These are phyloP conservation scores for Claviceps sp. DNA, from an alignment of 2,329 filamentous ascomycete genomes.

Conservation along the genomic window DNA sequence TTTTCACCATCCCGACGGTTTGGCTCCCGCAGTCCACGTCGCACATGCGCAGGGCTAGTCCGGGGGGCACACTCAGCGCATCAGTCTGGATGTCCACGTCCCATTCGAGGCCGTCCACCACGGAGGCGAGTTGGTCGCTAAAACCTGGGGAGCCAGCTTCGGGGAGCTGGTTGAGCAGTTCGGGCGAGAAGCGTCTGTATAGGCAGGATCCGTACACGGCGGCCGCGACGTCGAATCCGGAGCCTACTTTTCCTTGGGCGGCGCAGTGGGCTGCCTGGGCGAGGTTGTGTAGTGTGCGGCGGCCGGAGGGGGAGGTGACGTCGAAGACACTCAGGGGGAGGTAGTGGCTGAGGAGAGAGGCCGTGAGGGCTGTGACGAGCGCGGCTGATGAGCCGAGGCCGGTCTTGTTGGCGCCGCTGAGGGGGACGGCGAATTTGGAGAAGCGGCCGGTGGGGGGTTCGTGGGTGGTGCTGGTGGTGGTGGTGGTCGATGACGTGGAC, in stretches of 20 bases:
- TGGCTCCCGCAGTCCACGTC: conserved; percentile 91
- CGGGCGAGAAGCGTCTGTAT: conserved; percentile 85
- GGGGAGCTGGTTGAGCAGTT: conserved; percentile 53
- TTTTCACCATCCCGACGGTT: conserved; percentile 91
- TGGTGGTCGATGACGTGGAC: conserved; percentile 18
- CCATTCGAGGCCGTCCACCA: conserved; percentile 61
- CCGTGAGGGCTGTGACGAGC: conserved; percentile 77
- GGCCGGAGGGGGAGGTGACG: conserved; percentile 38
- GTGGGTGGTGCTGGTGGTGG: background rate
- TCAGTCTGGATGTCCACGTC: conserved; percentile 65
- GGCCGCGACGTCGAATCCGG: conserved; percentile 87
- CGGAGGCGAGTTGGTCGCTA: conserved; percentile 43
- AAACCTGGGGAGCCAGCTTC: conserved; percentile 57
- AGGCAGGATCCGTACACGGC: conserved; percentile 85
- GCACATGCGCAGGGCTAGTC: conserved; percentile 76
- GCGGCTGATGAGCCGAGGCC: conserved; percentile 91
- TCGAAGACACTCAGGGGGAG: conserved; percentile 44
- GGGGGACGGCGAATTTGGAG: conserved; percentile 60
- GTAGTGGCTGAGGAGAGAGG: conserved; percentile 64
- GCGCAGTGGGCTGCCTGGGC: conserved; percentile 89
- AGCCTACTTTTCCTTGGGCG: conserved; percentile 91
- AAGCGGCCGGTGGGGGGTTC: conserved; percentile 40
- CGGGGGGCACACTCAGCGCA: conserved; percentile 55
- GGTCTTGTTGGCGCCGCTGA: conserved; percentile 80
- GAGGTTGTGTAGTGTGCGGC: conserved; percentile 69